Evolutionary conservation across 2,329 filamentous ascomycete genomes (phyloP), one percentile per base, ranked within the genome.

Genomic region (Amauroascus verrucosus): DNA sequence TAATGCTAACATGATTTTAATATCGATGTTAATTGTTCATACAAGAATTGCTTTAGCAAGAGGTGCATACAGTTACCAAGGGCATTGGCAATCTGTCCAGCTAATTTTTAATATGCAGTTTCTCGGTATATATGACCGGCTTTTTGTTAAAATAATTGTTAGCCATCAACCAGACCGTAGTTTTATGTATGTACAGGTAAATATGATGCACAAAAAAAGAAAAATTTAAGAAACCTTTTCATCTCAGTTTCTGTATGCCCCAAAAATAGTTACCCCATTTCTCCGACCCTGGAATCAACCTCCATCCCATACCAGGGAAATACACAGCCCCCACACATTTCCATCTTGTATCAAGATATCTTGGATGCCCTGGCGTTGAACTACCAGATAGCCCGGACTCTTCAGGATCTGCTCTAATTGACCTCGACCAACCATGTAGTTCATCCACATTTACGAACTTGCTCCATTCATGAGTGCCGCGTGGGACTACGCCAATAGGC

Each of bases 251-350:
- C 70, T 83, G 80, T 41, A 95, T 83, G 7, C 81, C 93, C 68
- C 96, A 95, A 70, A 98, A 97, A 72, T 97, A 98, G 69, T 98
- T 98, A 8, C 91, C 91, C 64, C 88, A 81, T 64, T 81, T 82
- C 73, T 97, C 91, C 62, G 88, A 86, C 2, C 88, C 86, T 22
- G 72, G 68, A 3, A 96, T 83, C 67, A 88, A 81, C 71, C 79
- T 89, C 93, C 93, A 97, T 2, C 93, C 93, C 43, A 95, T 54
- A 0, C 88, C 89, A 0, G 93, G 93, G 52, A 97, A 78, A 73
- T 95, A 98, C 46, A 95, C 77, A 7, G 95, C 88, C 0, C 93
- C 93, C 77, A 86, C 83, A 57, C 62, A 84, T 67, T 75, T 77
- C 84, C 84, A 91, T 1, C 62, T 62, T 44, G 67, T 60, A 44